Base-by-base conservation (phyloP, 2,329 filamentous ascomycete species). In the Fusarium praegraminearum region DNA sequence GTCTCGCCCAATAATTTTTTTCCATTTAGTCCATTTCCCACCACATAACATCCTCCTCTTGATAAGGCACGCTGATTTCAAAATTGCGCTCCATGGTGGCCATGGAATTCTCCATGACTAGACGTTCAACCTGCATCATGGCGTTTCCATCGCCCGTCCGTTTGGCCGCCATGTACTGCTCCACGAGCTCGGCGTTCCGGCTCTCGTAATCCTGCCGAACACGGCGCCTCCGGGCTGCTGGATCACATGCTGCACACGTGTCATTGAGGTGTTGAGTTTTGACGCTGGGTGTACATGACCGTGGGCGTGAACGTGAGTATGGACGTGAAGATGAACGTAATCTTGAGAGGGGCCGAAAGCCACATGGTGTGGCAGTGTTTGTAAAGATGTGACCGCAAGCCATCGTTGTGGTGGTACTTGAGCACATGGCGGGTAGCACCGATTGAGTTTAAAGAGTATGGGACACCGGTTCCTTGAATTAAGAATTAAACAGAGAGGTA, bases 191-290 rank as follows among this genome's bases (percentile, higher is more conserved):
- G 13, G 66, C 65, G 32, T 76, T 76, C 6, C 74, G 62, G n/a
- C 51, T 58, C 44, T 79, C 76, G 46, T 78, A 73, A 24, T 75
- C 46, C 36, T 69, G 65, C 45, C 70, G 65, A 41, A 74, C 57
- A 12, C 73, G 58, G 62, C 72, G 73, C 20, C 77, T 75, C 38
- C 62, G 70, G 24, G 74, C 72, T 1, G 73, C 72, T 1, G 77
- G 75, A 51, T 82, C 79, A 63, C 80, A 83, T 8, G 65, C 52
- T 10, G 79, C 76, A 69, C 80, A 82, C n/a, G 77, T 79, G 66
- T 80, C 79, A 43, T 76, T 61, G 44, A 82, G 53, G 57, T 74
- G 75, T 15, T 58, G 62, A 26, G 57, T 61, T 33, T 67, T 66
- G 28, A 62, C 30, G 16, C 62, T 44, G 38, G 57, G 61, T 16